Evolutionary conservation across 2,329 filamentous ascomycete genomes (phyloP), one percentile per base, ranked within the genome.

Genomic region (Alternaria sp.): DNA sequence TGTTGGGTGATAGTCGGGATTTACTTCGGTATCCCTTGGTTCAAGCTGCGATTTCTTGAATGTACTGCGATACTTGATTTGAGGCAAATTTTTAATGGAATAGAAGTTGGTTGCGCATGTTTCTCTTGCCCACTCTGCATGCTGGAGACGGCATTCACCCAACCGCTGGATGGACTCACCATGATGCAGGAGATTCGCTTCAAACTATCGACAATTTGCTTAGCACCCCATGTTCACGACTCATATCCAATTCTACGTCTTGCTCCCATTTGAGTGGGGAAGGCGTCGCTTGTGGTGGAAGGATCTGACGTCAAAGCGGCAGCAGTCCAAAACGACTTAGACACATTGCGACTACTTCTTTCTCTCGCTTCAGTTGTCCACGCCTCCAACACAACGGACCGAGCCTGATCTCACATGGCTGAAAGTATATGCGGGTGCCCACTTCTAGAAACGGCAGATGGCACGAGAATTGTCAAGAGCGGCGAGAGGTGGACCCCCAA

Each of bases 1-100:
- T 8, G 38, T 57, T 18, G 11, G 36, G 47, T 14, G 20, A 30
- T 48, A 18, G 18, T 32, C 34, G 46, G 55, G 22, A 42, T 41
- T n/a, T 36, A 38, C 22, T 49, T 4, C 30, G 32, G 24, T 41
- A 41, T 30, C 28, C 16, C 41, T 51, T 51, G 16, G 39, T 18
- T 24, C 28, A 18, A 46, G 41, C 5, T 22, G 57, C 28, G 42
- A 18, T 24, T 12, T 48, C 38, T 24, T 9, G 9, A 53, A 22
- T 48, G 22, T 18, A 47, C 22, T 30, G 28, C 24, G 36, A 38
- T 47, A 36, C 11, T 41, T 34, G 39, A 39, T n/a, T 51, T 38
- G 34, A 48, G 24, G 11, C 34, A 18, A 48, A 3, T n/a, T 38
- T 43, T 39, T 56, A 55, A 59, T 59, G 30, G 32, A 59, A 57